phyloP scores from a whole-genome alignment of 176 grass and related monocot genomes.

The Eleusine indica region DNA sequence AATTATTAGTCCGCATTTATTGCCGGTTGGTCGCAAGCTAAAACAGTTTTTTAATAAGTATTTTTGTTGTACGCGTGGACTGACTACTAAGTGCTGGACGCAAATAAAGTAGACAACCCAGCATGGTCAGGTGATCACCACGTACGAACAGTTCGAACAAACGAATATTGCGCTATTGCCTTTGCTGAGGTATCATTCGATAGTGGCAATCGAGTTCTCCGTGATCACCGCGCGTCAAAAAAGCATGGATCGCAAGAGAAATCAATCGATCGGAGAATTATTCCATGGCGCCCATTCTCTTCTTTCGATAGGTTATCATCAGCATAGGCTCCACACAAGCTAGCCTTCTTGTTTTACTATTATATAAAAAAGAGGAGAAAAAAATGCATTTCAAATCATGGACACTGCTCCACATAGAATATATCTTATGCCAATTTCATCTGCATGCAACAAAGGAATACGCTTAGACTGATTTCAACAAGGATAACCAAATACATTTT shows the following conservation, averaged over 20 bases:
- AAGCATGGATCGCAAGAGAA: not conserved
- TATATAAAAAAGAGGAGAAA: not conserved
- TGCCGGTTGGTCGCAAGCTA: no score
- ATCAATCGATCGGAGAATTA: not conserved
- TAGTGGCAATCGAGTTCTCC: not conserved
- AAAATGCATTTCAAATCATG: not conserved
- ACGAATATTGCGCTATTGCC: not conserved
- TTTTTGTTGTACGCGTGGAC: no score
- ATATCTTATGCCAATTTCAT: not conserved
- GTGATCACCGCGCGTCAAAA: not conserved
- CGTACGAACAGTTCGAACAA: not conserved
- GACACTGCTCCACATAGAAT: not conserved
- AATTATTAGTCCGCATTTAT: no score
- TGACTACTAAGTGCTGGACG: no score
- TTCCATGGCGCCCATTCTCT: not conserved
- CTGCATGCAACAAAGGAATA: no score
- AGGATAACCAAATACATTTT: no score
- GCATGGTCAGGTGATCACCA: not conserved
- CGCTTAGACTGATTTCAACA: no score
- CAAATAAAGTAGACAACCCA: not conserved
- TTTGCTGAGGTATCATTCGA: not conserved
- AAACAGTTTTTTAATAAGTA: no score
- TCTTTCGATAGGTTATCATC: not conserved
- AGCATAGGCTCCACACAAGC: not conserved
- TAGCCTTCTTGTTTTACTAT: not conserved